Evolutionary conservation across 192 early-diverging fungal genomes (phyloP), one percentile per base, ranked within the genome.

Genomic region (Phlyctochytrium bullatum): DNA sequence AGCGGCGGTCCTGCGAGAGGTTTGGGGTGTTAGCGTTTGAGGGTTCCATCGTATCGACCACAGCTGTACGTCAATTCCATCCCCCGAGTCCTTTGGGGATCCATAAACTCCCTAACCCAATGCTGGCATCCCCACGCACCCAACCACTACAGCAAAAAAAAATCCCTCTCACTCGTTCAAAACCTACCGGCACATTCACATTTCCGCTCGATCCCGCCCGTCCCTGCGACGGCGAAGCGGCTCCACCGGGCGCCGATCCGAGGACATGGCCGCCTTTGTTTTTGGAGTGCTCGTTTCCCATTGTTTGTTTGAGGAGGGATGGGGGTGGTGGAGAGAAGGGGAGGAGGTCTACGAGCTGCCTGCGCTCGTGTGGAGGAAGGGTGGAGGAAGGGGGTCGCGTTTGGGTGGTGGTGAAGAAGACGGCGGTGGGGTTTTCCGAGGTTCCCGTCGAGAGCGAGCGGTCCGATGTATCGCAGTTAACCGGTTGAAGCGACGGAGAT

Each of bases 221-320:
- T 30, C 24, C 20, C 2, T 34, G 61, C 34, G 17, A 16, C 10
- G 27, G 34, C 16, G 61, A 34, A 34, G 27, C 10, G 10, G 30
- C 20, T 62, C 1, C 20, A 14, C 20, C 53, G 53, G 29, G 34
- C n/a, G 32, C 25, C 20, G 52, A 52, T 1, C 66, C 66, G 58
- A 68, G 59, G 14, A 57, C 59, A 36, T 68, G 66, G 66, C 66
- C 66, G 6, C 40, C 40, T 61, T 60, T 60, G 16, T 16, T n/a
- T 61, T 68, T 68, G 2, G 58, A 62, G 14, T 25, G 30, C 25
- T 68, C 58, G 59, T 68, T 68, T 25, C 66, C 66, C 66, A 68
- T 68, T 28, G 10, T 4, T 71, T 47, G 20, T 20, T 47, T 6
- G 10, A 20, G 20, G 20, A 20, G 6, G 10, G 40, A 47, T 47